Conservation (phyloP, 495 filamentous ascomycete species). For the Thermothielavioides terrestris region DNA sequence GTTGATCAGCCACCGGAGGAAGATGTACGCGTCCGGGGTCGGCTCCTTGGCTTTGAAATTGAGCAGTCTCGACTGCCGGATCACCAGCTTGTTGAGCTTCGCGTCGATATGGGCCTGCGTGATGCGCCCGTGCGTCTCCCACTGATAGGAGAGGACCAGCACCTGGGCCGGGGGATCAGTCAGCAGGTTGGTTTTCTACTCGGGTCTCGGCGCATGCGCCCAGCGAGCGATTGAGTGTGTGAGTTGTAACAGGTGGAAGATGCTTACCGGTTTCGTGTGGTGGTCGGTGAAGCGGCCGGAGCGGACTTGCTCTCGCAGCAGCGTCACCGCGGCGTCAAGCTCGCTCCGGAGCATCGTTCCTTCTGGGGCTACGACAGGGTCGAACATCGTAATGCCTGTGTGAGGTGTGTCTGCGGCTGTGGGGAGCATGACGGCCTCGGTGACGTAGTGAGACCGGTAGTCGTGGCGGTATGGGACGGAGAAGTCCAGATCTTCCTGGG, state of each 20-base stretch:
- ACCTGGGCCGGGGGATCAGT: not conserved
- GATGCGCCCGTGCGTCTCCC: not conserved
- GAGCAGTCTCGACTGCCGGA: constrained; percentile 1
- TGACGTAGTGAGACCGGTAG: too few species aligned
- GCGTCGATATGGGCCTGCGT: not conserved
- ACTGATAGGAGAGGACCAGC: not conserved
- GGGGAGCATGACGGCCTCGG: too few species aligned
- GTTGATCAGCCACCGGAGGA: not conserved
- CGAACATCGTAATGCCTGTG: too few species aligned
- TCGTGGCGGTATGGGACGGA: too few species aligned
- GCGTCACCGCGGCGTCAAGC: not conserved
- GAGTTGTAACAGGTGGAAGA: not conserved
- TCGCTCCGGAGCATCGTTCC: not conserved
- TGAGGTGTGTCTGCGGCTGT: too few species aligned
- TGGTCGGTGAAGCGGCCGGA: not conserved
- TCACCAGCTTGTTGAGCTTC: not conserved
- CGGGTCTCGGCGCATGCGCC: not conserved
- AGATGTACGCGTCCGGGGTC: not conserved
- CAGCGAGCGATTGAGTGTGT: not conserved
- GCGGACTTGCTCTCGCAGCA: not conserved
- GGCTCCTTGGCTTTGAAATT: not conserved
- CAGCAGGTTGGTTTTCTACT: not conserved
- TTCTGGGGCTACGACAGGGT: too few species aligned
- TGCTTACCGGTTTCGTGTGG: constrained; percentile 1
- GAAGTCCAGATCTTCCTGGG: too few species aligned